Evolutionary conservation across 768 basidiomycete genomes (phyloP).

Genomic region (Mycena capillaripes): DNA sequence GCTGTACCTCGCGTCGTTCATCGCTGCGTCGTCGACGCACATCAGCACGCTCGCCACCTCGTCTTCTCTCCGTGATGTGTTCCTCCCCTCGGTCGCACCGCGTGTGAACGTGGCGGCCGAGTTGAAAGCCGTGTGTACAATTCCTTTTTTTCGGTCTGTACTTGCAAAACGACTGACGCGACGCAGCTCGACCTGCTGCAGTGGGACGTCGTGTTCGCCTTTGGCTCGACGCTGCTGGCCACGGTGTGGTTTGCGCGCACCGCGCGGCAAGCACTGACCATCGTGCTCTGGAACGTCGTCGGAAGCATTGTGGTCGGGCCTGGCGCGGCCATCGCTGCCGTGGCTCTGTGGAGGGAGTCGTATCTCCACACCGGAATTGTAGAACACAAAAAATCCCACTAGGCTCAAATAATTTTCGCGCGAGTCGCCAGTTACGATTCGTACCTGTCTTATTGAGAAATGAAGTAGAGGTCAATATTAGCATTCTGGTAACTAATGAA

Average conservation of each 20-base stretch:
- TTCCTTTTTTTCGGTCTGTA: background rate
- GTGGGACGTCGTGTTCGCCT: slow-evolving; percentile 63
- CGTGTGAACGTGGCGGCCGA: slow-evolving; percentile 43
- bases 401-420: too few relatives aligned
- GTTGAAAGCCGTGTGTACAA: slow-evolving; percentile 39
- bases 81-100: slow-evolving; percentile 53
- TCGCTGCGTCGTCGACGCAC: slow-evolving; percentile 58
- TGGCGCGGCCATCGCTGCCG: slow-evolving; percentile 63
- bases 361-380: slow-evolving; percentile 38
- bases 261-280: slow-evolving; percentile 44
- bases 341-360: slow-evolving; percentile 65
- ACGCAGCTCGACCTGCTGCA: slow-evolving; percentile 58
- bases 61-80: slow-evolving; percentile 43
- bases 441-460: too few relatives aligned
- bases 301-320: slow-evolving; percentile 61
- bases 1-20: slow-evolving; percentile 56
- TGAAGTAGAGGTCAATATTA: too few relatives aligned
- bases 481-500: too few relatives aligned
- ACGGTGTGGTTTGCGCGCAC: slow-evolving; percentile 64
- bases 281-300: slow-evolving; percentile 60
- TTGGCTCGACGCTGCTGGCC: slow-evolving; percentile 56
- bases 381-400: background rate
- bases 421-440: too few relatives aligned
- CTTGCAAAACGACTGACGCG: background rate
- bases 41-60: slow-evolving; percentile 54